These are phyloP conservation scores for Podospora anserina DNA, from an alignment of 495 filamentous ascomycete genomes.

Conservation along the genomic window DNA sequence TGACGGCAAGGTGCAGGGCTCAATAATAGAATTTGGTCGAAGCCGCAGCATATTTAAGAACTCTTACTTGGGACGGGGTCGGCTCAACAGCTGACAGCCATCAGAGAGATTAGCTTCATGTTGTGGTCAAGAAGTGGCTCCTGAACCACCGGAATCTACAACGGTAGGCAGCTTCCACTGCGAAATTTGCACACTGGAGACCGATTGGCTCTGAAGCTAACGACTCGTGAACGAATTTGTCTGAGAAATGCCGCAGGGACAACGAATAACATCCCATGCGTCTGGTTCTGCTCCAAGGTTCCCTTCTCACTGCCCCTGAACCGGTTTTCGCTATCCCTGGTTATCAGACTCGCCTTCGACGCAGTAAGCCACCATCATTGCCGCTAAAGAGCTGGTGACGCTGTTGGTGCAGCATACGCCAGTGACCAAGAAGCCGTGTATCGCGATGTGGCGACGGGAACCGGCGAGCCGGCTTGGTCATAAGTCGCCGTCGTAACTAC, in stretches of 20 bases:
- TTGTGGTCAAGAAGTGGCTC: neutral
- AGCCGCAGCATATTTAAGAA: neutral
- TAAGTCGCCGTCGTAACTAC: conserved; percentile 34
- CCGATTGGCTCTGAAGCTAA: neutral
- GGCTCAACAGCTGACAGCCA: neutral
- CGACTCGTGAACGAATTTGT: neutral
- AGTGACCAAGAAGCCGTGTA: conserved; percentile 32
- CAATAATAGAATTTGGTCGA: neutral
- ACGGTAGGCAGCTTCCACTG: neutral
- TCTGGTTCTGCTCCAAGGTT: neutral
- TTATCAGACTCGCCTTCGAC: neutral
- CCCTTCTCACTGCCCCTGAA: neutral
- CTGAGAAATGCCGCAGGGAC: neutral
- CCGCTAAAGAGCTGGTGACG: neutral
- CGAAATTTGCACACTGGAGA: neutral
- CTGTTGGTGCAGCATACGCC: conserved; percentile 19
- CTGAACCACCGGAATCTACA: neutral
- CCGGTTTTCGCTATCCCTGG: neutral
- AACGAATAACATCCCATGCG: neutral
- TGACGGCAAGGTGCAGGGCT: neutral
- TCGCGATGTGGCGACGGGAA: conserved; percentile 26
- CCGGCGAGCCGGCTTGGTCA: conserved; percentile 14
- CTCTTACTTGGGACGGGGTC: neutral
- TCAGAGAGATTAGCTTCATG: neutral
- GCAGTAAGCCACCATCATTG: neutral